Evolutionary conservation across 2,329 filamentous ascomycete genomes (phyloP), one percentile per base, ranked within the genome.

Genomic region (Arachnomyces sp.): DNA sequence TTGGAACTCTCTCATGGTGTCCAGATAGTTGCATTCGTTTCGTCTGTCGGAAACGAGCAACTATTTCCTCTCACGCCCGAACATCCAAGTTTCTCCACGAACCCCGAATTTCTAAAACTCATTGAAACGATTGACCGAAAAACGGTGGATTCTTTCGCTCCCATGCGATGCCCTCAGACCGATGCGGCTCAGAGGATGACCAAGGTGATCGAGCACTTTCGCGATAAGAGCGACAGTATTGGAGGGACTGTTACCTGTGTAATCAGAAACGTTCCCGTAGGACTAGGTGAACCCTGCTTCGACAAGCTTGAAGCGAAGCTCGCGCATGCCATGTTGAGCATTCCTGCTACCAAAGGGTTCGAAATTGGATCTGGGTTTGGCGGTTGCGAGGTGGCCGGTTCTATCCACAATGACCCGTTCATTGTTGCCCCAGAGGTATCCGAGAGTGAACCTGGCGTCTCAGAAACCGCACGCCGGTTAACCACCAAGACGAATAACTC

Each of bases 191-290:
- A 70, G 46, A 75, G 76, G 51, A 96, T 96, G 88, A 82, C 82
- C 54, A 73, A 82, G 7, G 66, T 78, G 51, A 89, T 96, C 52
- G 83, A 81, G 52, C 75, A 81, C 34, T 89, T 83, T 68, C 75
- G 81, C 41, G 86, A 94, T 52, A 73, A 72, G 43, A 65, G 86
- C 43, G 90, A 96, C 70, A 90, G 83, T 67, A 95, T 94, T 50
- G 92, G 92, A 43, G 92, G 92, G 45, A 94, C 87, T 9, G 88
- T 96, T 13, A 94, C 88, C 34, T 96, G 90, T 55, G 84, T 96
- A 30, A 88, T 96, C 57, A 78, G 84, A 48, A 90, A 93, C 56
- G 78, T 79, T 6, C 92, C 90, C 18, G 76, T 78, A 31, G 90
- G 90, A 0, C 75, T 96, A 2, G 92, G 92, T 44, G 92, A 96